Percentiles rank a stretch among this genome's conserved stretches.
phyloP scores from a whole-genome alignment of 768 basidiomycete species.

The Lactifluus echinatus region DNA sequence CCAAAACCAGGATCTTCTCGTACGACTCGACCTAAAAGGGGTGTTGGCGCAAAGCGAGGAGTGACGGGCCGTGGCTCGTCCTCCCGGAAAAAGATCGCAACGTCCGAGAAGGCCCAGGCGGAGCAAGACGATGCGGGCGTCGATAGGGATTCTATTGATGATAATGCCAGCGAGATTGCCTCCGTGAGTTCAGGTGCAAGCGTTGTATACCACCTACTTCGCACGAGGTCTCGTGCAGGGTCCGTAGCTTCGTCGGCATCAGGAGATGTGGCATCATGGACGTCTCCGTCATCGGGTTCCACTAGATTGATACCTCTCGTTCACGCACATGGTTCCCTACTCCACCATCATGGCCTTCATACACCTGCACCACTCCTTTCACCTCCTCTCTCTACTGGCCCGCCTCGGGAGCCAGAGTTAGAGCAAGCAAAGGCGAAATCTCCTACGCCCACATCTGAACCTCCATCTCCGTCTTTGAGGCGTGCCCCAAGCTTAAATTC shows the following conservation, averaged over 20 bases:
- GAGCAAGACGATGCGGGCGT: conserved; percentile 2
- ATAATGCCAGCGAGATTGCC: conserved; percentile 22
- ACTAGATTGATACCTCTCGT: conserved; percentile 20
- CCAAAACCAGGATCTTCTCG: conserved; percentile 16
- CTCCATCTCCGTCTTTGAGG: conserved; percentile 8
- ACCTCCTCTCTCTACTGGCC: not conserved
- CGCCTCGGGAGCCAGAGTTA: conserved; percentile 3
- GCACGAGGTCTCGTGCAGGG: conserved; percentile 31
- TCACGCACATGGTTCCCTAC: conserved; percentile 24
- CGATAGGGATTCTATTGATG: conserved; percentile 19
- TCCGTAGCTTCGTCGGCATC: conserved; percentile 37
- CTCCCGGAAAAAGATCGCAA: not conserved
- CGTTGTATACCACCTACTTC: conserved; percentile 30
- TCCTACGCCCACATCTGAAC: conserved; percentile 1
- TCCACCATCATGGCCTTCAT: conserved; percentile 25
- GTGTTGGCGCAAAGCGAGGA: conserved; percentile 6
- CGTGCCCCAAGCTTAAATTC: conserved; percentile 27
- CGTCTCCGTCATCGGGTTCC: conserved; percentile 21
- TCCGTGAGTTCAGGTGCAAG: conserved; percentile 35
- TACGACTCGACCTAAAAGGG: conserved; percentile 23
- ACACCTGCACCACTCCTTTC: conserved; percentile 6
- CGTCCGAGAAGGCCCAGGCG: conserved; percentile 1
- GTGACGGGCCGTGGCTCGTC: not conserved
- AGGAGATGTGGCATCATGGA: conserved; percentile 20
- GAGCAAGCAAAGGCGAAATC: conserved; percentile 10